Evolutionary conservation across 352 stramenopile species (phyloP), one percentile per base, ranked within the genome.

Genomic region (Pythium phragmitis): DNA sequence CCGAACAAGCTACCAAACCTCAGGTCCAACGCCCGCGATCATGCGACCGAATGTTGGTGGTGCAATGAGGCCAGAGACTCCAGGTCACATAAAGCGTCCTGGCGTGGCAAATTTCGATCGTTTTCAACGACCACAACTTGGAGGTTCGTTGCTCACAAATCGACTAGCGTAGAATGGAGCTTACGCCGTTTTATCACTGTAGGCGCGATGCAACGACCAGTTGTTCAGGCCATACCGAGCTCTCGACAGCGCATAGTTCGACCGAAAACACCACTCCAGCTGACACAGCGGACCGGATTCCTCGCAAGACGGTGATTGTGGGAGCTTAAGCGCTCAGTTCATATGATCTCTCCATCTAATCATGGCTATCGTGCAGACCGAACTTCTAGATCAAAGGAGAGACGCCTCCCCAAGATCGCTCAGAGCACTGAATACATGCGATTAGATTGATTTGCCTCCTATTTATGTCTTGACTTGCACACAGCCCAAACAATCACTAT

Each of bases 231-330:
- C 36, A 65, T 91, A 0, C 68, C 72, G 13, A 69, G 54, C 9
- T 53, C 70, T 50, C 76, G 80, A 64, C 77, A 74, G 55, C 78
- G 79, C 3, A 85, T 91, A 9, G 47, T 89, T 56, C 77, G 81
- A 48, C 84, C 81, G 16, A 92, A 91, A 60, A 92, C 81, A 2
- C 84, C 84, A n/a, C 33, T 89, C 4, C 81, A 91, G 61, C 57
- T 74, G 8, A 79, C 81, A 33, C 84, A 92, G 49, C 70, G 82
- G 48, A 72, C 72, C 42, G 72, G 78, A 46, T 88, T 89, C 48
- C 55, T 90, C 19, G 73, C 81, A 8, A 89, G 86, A 54, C 71
- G 83, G 83, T 92, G 30, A 63, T n/a, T 46, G 19, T 46, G 39
- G 39, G 6, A 16, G 39, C 14, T 46, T 46, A 8, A 46, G 39